phyloP scores from a whole-genome alignment of 352 stramenopile species.

The Phytophthora aleatoria region DNA sequence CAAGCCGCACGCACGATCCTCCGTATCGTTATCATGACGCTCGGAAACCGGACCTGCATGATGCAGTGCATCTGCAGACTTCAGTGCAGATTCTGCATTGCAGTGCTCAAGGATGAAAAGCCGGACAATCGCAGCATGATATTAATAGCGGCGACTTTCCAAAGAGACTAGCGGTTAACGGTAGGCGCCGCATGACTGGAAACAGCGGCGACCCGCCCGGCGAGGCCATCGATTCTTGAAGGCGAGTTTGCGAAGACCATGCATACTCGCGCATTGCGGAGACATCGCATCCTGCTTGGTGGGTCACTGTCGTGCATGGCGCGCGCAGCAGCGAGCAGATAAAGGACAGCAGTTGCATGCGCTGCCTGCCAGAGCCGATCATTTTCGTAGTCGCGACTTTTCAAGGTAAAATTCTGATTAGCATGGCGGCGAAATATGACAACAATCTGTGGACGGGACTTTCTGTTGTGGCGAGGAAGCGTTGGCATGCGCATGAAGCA shows the following conservation, averaged over 20 bases:
- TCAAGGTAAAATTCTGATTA: slow-evolving; percentile 26
- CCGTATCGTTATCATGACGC: slow-evolving; percentile 27
- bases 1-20: slow-evolving; percentile 12
- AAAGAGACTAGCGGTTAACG: not conserved
- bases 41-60: slow-evolving; percentile 9
- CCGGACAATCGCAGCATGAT: not conserved
- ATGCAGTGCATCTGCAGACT: not conserved
- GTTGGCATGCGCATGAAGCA: not conserved
- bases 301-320: slow-evolving; percentile 11
- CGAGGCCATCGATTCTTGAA: slow-evolving; percentile 9
- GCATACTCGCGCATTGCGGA: slow-evolving; percentile 10
- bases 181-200: slow-evolving; percentile 1
- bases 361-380: no score
- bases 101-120: slow-evolving; percentile 14
- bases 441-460: slow-evolving; percentile 9
- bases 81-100: slow-evolving; percentile 20
- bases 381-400: slow-evolving; percentile 36
- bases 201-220: not conserved
- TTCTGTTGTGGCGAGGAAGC: slow-evolving; percentile 20
- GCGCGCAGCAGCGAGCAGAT: slow-evolving; percentile 6
- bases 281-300: slow-evolving; percentile 15
- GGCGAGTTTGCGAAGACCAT: not conserved
- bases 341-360: not conserved
- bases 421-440: slow-evolving; percentile 17
- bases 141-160: not conserved